Percentiles rank a stretch among this genome's conserved stretches.
phyloP scores from a whole-genome alignment of 805 yeast species.

The Martiniozyma abietophila region DNA sequence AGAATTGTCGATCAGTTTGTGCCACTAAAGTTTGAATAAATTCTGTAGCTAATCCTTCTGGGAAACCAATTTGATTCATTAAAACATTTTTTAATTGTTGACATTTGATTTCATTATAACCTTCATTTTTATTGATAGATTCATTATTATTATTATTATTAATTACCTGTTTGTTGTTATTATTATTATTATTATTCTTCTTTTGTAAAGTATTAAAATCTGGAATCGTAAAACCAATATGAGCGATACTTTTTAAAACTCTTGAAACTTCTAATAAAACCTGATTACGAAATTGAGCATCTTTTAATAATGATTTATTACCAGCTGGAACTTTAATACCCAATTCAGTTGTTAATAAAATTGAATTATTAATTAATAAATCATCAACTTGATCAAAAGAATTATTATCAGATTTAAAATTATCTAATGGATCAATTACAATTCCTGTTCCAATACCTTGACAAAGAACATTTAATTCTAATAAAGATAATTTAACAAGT shows the following conservation, averaged over 20 bases:
- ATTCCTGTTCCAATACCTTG: conserved; percentile 59
- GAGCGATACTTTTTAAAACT: conserved; percentile 52
- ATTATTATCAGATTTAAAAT: conserved; percentile 35
- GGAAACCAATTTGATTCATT: conserved; percentile 51
- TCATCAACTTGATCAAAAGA: conserved; percentile 58
- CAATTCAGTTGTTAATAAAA: conserved; percentile 64
- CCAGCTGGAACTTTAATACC: conserved; percentile 58
- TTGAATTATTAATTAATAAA: conserved; percentile 56
- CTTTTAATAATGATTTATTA: conserved; percentile 40
- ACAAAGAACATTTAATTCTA: conserved; percentile 56
- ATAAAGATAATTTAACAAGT: conserved; percentile 59
- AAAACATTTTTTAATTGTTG: conserved; percentile 27
- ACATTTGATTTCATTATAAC: conserved; percentile 24
- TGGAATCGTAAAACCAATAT: conserved; percentile 26
- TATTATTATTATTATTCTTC: conserved; percentile 22
- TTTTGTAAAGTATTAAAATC: conserved; percentile 20
- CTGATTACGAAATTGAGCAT: conserved; percentile 69
- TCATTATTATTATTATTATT: no score
- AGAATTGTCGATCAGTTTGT: conserved; percentile 53
- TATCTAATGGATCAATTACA: conserved; percentile 54
- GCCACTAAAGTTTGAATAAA: conserved; percentile 51
- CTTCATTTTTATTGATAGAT: no score
- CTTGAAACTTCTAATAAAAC: conserved; percentile 62
- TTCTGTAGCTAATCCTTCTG: conserved; percentile 49
- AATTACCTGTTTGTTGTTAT: conserved; percentile 29